Conservation (phyloP, 257 asterid genomes). For the Solanum rostratum region DNA sequence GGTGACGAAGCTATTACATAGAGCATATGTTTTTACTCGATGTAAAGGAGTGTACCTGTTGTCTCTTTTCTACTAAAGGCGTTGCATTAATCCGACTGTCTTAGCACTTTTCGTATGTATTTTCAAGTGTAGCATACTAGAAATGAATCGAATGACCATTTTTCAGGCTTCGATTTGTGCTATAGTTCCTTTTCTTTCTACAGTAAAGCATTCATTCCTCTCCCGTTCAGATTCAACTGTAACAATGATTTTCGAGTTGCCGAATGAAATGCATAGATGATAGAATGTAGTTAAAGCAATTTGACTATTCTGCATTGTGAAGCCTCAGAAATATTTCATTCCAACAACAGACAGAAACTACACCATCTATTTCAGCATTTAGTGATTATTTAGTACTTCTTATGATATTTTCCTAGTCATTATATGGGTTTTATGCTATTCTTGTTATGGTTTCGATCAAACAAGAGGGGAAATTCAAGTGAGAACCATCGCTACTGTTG, state of each 20-base stretch:
- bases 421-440: neutral
- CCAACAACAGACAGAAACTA: neutral
- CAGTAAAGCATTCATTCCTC: neutral
- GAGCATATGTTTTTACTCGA: neutral
- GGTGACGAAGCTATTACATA: slow-evolving; percentile 4
- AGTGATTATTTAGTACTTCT: neutral
- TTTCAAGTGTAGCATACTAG: neutral
- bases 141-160: neutral
- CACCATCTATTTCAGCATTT: neutral
- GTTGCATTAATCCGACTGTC: neutral
- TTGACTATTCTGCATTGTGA: neutral
- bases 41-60: neutral
- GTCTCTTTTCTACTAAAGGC: neutral
- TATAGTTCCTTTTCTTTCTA: neutral
- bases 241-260: neutral
- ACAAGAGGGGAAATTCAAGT: neutral
- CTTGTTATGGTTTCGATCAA: neutral
- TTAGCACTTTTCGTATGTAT: neutral
- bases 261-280: too few relatives aligned
- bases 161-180: neutral
- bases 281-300: neutral
- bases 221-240: neutral
- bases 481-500: neutral
- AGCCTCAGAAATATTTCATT: neutral
- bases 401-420: neutral